These are phyloP conservation scores for Xylariaceae sp. DNA, from an alignment of 2,329 filamentous ascomycete genomes.

Conservation along the genomic window DNA sequence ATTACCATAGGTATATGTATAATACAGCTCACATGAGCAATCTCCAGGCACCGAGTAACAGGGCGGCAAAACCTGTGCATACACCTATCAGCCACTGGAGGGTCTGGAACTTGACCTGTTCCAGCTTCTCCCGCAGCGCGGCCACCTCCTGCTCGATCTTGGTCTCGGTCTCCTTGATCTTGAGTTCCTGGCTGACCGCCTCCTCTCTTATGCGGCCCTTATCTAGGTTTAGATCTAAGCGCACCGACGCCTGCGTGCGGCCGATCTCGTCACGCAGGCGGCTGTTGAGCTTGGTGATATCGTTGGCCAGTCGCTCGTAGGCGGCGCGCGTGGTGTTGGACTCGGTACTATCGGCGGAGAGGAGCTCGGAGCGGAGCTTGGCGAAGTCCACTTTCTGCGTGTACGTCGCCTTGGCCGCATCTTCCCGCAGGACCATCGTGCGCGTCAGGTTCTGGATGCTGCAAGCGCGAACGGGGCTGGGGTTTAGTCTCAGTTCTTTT, in stretches of 20 bases:
- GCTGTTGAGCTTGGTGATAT: constrained; percentile 90
- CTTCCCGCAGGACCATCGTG: constrained; percentile 97
- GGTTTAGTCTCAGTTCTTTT: background rate
- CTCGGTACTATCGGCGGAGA: constrained; percentile 90
- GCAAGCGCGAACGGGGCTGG: background rate
- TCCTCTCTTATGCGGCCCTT: constrained; percentile 97
- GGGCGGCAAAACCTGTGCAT: constrained; percentile 66
- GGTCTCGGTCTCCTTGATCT: constrained; percentile 98
- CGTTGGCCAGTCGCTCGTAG: constrained; percentile 91
- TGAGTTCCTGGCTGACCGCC: constrained; percentile 93
- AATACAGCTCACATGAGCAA: constrained; percentile 59
- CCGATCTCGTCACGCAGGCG: constrained; percentile 91
- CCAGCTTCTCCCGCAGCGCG: constrained; percentile 84
- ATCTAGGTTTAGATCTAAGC: constrained; percentile 91
- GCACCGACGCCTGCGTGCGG: constrained; percentile 88
- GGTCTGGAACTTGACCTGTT: constrained; percentile 97
- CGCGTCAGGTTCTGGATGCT: constrained; percentile 96
- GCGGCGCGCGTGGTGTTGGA: constrained; percentile 83
- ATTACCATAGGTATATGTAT: background rate
- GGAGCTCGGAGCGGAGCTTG: constrained; percentile 90
- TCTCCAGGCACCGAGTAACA: constrained; percentile 71
- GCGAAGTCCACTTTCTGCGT: constrained; percentile 96
- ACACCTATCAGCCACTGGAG: constrained; percentile 97
- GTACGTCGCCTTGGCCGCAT: constrained; percentile 79
- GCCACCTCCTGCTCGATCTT: constrained; percentile 98